Evolutionary conservation across 2,329 filamentous ascomycete species (phyloP), one percentile per base, ranked within the genome.

Genomic region (Capronia epimyces): DNA sequence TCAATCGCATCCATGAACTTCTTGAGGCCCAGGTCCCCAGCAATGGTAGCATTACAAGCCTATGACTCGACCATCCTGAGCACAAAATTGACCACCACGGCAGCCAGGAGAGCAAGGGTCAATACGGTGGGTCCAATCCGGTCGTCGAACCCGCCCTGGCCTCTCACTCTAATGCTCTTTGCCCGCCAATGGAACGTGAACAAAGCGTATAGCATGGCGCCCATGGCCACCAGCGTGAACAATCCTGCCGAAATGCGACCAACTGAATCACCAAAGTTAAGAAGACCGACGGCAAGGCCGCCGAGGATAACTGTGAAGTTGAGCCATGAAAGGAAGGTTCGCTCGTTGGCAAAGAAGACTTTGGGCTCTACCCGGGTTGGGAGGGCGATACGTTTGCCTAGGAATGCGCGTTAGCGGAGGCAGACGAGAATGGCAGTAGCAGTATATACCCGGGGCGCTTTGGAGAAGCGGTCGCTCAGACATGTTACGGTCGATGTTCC

Each of bases 291-390:
- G 61, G 93, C 91, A 44, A 98, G 83, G 58, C 93, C 93, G 66
- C 93, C 93, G 56, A 98, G 86, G 71, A 98, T 91, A 66, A 98
- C 90, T 69, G 90, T 95, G 78, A 97, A 97, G 80, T 98, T 98
- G 66, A 98, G 87, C 93, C 93, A 98, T 72, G 89, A 95, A 66
- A 98, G 83, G 70, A 98, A 98, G 58, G 93, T 98, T 58, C 93
- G 89, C 75, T 98, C 93, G 78, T 98, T 98, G 74, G 93, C 93
- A 78, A 98, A 98, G 82, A 97, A 98, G 77, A 98, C 93, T 75
- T 98, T 98, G 64, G 93, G 93, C 73, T 98, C 93, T 71, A 98
- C 91, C 62, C 93, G 89, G 54, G 91, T 96, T 51, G 93, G 93
- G 59, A 98, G 88, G 65, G 93, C 91, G 69, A 98, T 97, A 68